A percentile compares a stretch with the other conserved stretches of the same genome.
These are phyloP conservation scores for Prunus mongolica DNA, from an alignment of 306 rosid species.

Conservation along the genomic window DNA sequence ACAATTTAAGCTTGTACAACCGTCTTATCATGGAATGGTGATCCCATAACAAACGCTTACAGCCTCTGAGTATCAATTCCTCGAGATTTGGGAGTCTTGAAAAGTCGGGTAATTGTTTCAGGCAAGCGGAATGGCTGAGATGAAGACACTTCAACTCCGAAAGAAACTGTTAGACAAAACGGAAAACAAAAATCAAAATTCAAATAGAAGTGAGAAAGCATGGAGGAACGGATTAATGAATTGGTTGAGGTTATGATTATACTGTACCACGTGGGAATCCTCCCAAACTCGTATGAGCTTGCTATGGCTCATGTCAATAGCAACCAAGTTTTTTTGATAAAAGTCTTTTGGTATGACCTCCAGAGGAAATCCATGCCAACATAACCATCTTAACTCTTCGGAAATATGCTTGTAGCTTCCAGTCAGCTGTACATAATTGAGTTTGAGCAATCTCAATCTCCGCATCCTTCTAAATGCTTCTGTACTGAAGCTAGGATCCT, in stretches of 20 bases:
- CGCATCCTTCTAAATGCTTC: slow-evolving; percentile 29
- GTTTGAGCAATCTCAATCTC: slow-evolving; percentile 35
- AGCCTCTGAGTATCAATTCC: slow-evolving; percentile 24
- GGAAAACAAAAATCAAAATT: not conserved
- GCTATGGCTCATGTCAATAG: slow-evolving; percentile 27
- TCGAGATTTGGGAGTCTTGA: slow-evolving; percentile 35
- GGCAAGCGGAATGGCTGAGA: not conserved
- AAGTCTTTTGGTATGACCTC: not conserved
- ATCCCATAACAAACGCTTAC: slow-evolving; percentile 14
- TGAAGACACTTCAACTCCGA: slow-evolving; percentile 7
- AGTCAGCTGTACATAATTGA: not conserved
- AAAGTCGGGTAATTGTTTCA: slow-evolving; percentile 32
- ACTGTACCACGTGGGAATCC: slow-evolving; percentile 24
- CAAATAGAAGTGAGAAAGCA: not conserved
- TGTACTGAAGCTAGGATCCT: not conserved
- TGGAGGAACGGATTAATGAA: not conserved
- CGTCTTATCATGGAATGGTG: not conserved
- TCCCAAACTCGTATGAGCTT: slow-evolving; percentile 27
- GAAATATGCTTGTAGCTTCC: slow-evolving; percentile 28
- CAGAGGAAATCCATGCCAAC: not conserved
- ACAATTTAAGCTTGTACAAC: slow-evolving; percentile 16
- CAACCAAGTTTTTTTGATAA: slow-evolving; percentile 10
- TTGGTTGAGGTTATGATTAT: not conserved
- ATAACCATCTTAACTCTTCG: not conserved
- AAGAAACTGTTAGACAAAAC: slow-evolving; percentile 2